Percentiles rank a stretch among this genome's conserved stretches.
These are phyloP conservation scores for Logfia minima DNA, from an alignment of 129 eudicot species.

Conservation along the genomic window DNA sequence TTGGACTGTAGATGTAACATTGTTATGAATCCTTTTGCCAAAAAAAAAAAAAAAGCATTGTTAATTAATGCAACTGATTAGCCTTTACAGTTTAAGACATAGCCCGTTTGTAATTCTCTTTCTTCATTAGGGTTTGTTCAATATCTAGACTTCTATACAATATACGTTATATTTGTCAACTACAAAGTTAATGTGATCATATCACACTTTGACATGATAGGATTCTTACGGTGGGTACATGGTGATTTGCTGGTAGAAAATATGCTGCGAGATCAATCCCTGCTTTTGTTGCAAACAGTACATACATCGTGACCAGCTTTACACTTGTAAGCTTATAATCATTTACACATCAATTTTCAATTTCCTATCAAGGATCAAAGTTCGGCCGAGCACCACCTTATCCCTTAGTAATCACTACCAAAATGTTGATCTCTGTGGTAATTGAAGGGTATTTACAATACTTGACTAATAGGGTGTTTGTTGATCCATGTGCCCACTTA, in stretches of 20 bases:
- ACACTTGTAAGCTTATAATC: conserved; percentile 61
- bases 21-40: too few relatives aligned
- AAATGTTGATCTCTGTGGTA: background rate
- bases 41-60: too few relatives aligned
- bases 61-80: too few relatives aligned
- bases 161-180: too few relatives aligned
- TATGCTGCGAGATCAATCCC: conserved; percentile 92
- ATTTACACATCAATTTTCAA: background rate
- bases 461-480: background rate
- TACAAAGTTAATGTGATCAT: too few relatives aligned
- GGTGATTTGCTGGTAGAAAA: conserved; percentile 94
- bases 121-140: too few relatives aligned
- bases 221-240: conserved; percentile 77
- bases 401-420: background rate
- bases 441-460: background rate
- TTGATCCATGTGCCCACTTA: background rate
- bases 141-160: too few relatives aligned
- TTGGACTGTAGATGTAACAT: too few relatives aligned
- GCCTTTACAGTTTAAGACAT: too few relatives aligned
- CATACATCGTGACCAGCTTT: conserved; percentile 78
- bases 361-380: background rate
- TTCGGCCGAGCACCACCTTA: background rate
- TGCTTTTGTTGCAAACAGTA: conserved; percentile 76
- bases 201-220: conserved; percentile 30
- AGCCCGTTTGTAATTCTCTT: too few relatives aligned